Evolutionary conservation across 2,329 filamentous ascomycete species (phyloP), one percentile per base, ranked within the genome.

Genomic region (Hypomyces rosellus): DNA sequence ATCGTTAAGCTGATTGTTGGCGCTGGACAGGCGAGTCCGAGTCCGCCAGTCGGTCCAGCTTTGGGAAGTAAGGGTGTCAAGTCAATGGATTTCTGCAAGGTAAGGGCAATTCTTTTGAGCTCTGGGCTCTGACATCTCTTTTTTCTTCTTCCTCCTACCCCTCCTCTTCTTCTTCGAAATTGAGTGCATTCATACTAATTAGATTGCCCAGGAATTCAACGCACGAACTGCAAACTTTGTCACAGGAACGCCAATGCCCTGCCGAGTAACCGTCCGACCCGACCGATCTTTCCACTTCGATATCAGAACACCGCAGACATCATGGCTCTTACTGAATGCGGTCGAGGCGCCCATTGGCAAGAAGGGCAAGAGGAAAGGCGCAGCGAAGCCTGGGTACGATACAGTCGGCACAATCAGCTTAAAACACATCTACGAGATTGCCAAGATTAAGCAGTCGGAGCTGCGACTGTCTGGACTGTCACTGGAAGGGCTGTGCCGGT

Each of bases 81-180:
- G 77, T 95, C 88, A 52, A 99, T 99, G 86, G 93, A 99, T 73
- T 99, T 97, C 69, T 97, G 93, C 83, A 97, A 97, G 80, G 92
- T 95, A 54, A 54, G 69, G 5, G 20, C 20, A 20, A 20, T 51
- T 11, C 5, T 34, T 39, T 39, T 20, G 5, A 20, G 5, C 20
- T 3, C 20, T 5, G 20, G 20, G 20, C n/a, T 15, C 16, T 14
- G 14, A 37, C n/a, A 13, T 16, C 15, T 30, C 22, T 30, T 22
- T 39, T n/a, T 43, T 30, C 15, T 12, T 7, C 6, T 18, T 9
- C 36, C 20, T 9, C 5, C 5, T n/a, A n/a, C n/a, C n/a, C n/a
- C n/a, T n/a, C n/a, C 5, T 5, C 5, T 20, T 20, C 20, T 20
- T 20, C 20, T 20, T 20, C 20, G 5, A 20, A 20, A 5, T 20